Percentiles rank a stretch among this genome's conserved stretches.
Conservation (phyloP, 73 alveolate genomes). For the Stentor coeruleus region DNA sequence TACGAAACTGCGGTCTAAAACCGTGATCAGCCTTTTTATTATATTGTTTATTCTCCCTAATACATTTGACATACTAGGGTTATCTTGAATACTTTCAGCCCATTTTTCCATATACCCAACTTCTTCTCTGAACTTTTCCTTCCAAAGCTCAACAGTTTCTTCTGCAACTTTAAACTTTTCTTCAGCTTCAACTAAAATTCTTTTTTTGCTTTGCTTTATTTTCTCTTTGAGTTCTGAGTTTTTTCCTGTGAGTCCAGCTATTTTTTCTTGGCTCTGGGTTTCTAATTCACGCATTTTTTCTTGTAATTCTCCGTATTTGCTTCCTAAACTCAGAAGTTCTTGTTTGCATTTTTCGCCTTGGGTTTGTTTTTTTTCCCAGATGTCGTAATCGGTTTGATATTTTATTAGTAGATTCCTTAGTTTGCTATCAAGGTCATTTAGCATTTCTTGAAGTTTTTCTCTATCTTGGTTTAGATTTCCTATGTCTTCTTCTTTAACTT, state of each 20-base stretch:
- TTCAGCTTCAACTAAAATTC: neutral
- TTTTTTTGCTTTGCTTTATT: neutral
- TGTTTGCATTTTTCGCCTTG: neutral
- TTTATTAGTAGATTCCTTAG: neutral
- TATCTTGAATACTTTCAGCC: constrained; percentile 5
- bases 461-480: neutral
- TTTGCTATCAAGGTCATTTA: neutral
- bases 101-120: constrained; percentile 15
- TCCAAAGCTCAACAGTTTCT: neutral
- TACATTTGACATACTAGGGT: neutral
- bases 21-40: neutral
- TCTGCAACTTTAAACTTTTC: neutral
- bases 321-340: neutral
- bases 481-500: constrained; percentile 6
- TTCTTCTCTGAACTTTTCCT: constrained; percentile 19
- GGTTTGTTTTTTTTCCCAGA: neutral
- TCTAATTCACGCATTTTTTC: neutral
- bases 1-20: neutral
- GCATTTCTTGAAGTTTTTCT: neutral
- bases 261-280: neutral
- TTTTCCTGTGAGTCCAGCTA: neutral
- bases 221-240: neutral
- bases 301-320: neutral
- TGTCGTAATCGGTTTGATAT: neutral
- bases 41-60: neutral